These are phyloP conservation scores for Penicillium sp. DNA, from an alignment of 2,329 filamentous ascomycete genomes.

Conservation along the genomic window DNA sequence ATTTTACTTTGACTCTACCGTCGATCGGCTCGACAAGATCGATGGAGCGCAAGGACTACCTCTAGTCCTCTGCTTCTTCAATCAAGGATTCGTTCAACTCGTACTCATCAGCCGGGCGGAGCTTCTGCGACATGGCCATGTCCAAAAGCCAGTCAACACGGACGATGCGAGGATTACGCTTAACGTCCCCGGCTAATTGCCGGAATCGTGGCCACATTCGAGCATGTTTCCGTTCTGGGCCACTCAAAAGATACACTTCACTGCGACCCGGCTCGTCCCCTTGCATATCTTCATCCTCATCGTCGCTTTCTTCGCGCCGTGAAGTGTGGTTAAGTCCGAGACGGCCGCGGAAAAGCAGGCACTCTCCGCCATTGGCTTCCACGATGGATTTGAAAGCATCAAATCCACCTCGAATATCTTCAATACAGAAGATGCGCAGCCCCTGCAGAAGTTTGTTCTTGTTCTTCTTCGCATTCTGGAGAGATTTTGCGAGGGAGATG, in stretches of 20 bases:
- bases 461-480: slow-evolving; percentile 68
- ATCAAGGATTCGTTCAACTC: slow-evolving; percentile 33
- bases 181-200: slow-evolving; percentile 68
- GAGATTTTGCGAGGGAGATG: slow-evolving; percentile 62
- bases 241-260: slow-evolving; percentile 78
- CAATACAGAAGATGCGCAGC: slow-evolving; percentile 77
- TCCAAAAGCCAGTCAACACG: slow-evolving; percentile 84
- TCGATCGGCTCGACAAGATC: not conserved
- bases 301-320: slow-evolving; percentile 44
- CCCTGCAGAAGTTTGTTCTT: slow-evolving; percentile 67
- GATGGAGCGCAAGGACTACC: not conserved
- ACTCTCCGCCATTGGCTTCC: slow-evolving; percentile 79
- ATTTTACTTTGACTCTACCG: slow-evolving; percentile 10
- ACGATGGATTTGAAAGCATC: slow-evolving; percentile 83
- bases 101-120: slow-evolving; percentile 62
- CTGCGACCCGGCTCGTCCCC: slow-evolving; percentile 58
- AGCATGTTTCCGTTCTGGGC: slow-evolving; percentile 59
- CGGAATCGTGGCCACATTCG: slow-evolving; percentile 74
- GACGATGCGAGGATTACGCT: slow-evolving; percentile 76
- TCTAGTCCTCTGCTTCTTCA: slow-evolving; percentile 18
- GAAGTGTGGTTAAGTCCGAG: slow-evolving; percentile 62
- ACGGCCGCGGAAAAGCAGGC: slow-evolving; percentile 68
- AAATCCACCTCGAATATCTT: slow-evolving; percentile 70
- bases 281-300: slow-evolving; percentile 46
- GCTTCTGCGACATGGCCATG: slow-evolving; percentile 79